Evolutionary conservation across 176 grass and related monocot species (phyloP).

Genomic region (Bromus sterilis): DNA sequence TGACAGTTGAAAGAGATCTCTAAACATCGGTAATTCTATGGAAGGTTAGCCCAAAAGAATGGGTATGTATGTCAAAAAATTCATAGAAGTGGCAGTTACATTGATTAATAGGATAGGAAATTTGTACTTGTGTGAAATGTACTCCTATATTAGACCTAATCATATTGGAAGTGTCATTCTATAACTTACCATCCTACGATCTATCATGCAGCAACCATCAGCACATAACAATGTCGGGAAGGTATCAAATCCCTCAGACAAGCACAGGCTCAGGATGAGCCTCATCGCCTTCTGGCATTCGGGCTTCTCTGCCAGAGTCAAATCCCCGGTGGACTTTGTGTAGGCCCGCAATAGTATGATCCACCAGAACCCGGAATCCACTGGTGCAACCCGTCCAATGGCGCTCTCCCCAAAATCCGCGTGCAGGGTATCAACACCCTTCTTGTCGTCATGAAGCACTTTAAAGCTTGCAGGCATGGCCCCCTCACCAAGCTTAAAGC

Average conservation of each 20-base stretch:
- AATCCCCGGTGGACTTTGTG: conserved; percentile 58
- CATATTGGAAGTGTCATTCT: not conserved
- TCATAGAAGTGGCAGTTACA: not conserved
- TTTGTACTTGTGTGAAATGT: not conserved
- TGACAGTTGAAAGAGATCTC: not conserved
- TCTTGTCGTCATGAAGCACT: conserved; percentile 57
- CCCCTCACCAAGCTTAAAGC: conserved; percentile 72
- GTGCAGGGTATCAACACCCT: conserved; percentile 50
- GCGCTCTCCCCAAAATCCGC: conserved; percentile 72
- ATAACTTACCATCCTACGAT: conserved; percentile 65
- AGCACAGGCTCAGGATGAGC: conserved; percentile 59
- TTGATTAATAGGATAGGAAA: not conserved
- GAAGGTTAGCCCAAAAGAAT: not conserved
- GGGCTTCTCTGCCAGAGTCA: conserved; percentile 45
- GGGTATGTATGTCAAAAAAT: not conserved
- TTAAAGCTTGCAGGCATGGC: conserved; percentile 79
- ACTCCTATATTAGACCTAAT: not conserved
- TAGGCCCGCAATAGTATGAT: conserved; percentile 69
- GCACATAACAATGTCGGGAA: conserved; percentile 62
- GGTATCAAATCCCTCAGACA: conserved; percentile 63
- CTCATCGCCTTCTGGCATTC: conserved; percentile 80
- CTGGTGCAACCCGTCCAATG: conserved; percentile 54
- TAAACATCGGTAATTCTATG: not conserved
- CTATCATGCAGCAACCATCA: conserved; percentile 67
- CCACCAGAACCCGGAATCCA: conserved; percentile 69